phyloP scores from a whole-genome alignment of 2,329 filamentous ascomycete genomes.

The Coleophoma cylindrospora region DNA sequence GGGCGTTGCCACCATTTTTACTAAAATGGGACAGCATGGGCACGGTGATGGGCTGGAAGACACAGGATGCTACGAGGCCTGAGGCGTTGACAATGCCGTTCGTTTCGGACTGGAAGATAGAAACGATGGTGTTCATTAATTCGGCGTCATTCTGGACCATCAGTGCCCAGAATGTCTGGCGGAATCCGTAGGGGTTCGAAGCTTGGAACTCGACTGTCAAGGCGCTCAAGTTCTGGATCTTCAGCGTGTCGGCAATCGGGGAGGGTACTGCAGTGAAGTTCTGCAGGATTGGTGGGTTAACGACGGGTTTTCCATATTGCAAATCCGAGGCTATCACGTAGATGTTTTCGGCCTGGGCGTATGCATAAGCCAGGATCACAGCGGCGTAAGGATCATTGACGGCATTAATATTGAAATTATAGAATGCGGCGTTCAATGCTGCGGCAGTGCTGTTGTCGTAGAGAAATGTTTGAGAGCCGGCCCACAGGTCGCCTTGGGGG shows the following conservation, averaged over 20 bases:
- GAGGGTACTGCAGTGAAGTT: constrained; percentile 13
- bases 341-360: constrained; percentile 1
- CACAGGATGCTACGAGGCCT: constrained; percentile 7
- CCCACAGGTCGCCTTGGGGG: constrained; percentile 7
- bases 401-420: constrained; percentile 3
- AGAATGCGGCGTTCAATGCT: constrained; percentile 12
- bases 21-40: constrained; percentile 29
- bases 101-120: constrained; percentile 15
- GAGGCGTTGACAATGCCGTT: constrained; percentile 7
- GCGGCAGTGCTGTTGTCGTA: not conserved
- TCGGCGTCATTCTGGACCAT: constrained; percentile 6
- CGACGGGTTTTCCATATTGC: constrained; percentile 1
- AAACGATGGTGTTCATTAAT: constrained; percentile 9
- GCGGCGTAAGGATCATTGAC: constrained; percentile 7
- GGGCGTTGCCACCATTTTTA: constrained; percentile 27
- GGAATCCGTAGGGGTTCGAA: constrained; percentile 15
- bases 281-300: constrained; percentile 6
- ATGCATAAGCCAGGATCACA: constrained; percentile 4
- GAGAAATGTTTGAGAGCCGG: constrained; percentile 1
- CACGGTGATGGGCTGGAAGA: constrained; percentile 36
- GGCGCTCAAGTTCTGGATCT: constrained; percentile 11
- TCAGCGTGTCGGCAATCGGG: constrained; percentile 9
- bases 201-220: constrained; percentile 14
- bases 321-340: not conserved
- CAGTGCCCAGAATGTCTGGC: constrained; percentile 9